These are phyloP conservation scores for Exutisphaerella laricina DNA, from an alignment of 2,329 filamentous ascomycete genomes.

Conservation along the genomic window DNA sequence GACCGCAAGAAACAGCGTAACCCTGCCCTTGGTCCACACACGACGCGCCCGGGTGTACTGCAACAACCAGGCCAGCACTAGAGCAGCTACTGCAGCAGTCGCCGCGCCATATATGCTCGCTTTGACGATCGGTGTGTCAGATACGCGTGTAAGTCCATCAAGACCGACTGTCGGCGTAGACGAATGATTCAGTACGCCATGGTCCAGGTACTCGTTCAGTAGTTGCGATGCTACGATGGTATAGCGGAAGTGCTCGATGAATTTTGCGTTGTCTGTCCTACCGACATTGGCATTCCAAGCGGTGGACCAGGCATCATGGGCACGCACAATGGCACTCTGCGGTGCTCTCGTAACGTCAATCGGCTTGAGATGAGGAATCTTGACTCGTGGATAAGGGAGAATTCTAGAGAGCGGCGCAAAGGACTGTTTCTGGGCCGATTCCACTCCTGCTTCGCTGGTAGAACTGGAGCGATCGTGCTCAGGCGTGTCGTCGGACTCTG, in stretches of 20 bases:
- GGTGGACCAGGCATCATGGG: constrained; percentile 47
- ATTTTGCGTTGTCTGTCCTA: constrained; percentile 72
- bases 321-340: constrained; percentile 31
- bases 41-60: constrained; percentile 61
- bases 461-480: constrained; percentile 11
- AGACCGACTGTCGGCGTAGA: constrained; percentile 14
- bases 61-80: constrained; percentile 60
- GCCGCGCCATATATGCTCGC: constrained; percentile 58
- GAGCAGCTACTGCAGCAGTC: constrained; percentile 58
- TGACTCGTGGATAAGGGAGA: constrained; percentile 15
- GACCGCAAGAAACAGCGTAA: constrained; percentile 42
- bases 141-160: constrained; percentile 21
- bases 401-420: constrained; percentile 30
- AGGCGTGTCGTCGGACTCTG: constrained; percentile 16
- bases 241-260: constrained; percentile 90
- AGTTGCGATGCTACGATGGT: constrained; percentile 88
- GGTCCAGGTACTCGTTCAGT: constrained; percentile 59
- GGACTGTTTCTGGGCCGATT: constrained; percentile 21
- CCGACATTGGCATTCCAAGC: constrained; percentile 68
- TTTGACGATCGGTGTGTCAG: constrained; percentile 30
- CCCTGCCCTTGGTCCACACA: constrained; percentile 53
- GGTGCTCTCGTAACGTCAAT: constrained; percentile 7
- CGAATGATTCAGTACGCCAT: constrained; percentile 36
- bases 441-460: neutral
- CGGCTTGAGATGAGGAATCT: constrained; percentile 14